A percentile compares a stretch with the other conserved stretches of the same genome.
phyloP scores from a whole-genome alignment of 345 rosid species.

The Moricandia moricandioides region DNA sequence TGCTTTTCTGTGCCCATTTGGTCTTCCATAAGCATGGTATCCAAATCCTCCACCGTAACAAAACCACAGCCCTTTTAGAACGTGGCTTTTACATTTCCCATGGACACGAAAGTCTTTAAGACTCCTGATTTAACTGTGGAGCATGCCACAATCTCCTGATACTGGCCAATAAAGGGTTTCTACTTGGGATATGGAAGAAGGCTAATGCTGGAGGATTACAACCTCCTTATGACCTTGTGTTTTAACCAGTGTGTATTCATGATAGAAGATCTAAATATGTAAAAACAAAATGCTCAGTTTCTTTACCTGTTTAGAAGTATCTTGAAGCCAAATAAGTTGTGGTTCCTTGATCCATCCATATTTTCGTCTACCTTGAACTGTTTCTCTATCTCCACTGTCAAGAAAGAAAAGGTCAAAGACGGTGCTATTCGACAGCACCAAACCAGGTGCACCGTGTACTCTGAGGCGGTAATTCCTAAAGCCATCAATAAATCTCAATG shows the following conservation, averaged over 20 bases:
- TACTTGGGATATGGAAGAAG: slow-evolving; percentile 82
- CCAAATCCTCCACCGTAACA: too few species aligned
- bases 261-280: neutral
- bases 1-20: too few species aligned
- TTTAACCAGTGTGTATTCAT: slow-evolving; percentile 14
- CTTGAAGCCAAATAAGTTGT: slow-evolving; percentile 73
- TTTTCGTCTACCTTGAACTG: slow-evolving; percentile 58
- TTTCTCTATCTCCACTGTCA: slow-evolving; percentile 80
- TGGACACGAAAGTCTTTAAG: slow-evolving; percentile 50
- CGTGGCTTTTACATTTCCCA: slow-evolving; percentile 63
- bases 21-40: too few species aligned
- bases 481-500: slow-evolving; percentile 51
- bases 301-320: slow-evolving; percentile 38
- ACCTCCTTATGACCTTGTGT: slow-evolving; percentile 38
- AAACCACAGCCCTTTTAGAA: neutral
- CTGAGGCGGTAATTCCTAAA: slow-evolving; percentile 67
- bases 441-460: slow-evolving; percentile 78
- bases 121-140: slow-evolving; percentile 67
- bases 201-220: slow-evolving; percentile 48
- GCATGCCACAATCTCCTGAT: slow-evolving; percentile 76
- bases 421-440: slow-evolving; percentile 62
- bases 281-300: neutral
- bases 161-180: slow-evolving; percentile 56
- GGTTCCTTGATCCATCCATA: slow-evolving; percentile 91
- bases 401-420: slow-evolving; percentile 78